phyloP scores from a whole-genome alignment of 768 basidiomycete species.

The Leccinellum rugosiceps region DNA sequence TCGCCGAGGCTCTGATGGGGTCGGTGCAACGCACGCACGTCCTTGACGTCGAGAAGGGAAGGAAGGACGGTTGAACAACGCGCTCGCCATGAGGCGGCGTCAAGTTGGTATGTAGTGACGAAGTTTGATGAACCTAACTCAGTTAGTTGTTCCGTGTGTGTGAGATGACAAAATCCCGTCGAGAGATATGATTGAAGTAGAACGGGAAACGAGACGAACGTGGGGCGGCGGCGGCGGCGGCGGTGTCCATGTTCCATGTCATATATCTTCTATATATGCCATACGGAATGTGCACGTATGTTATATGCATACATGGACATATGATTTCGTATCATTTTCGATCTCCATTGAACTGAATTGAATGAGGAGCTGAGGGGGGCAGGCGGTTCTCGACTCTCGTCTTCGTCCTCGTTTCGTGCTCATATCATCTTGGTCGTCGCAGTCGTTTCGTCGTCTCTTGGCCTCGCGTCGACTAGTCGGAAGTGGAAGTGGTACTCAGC shows the following conservation, averaged over 20 bases:
- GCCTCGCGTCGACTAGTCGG: background rate
- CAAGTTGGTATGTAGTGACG: background rate
- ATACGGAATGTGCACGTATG: background rate
- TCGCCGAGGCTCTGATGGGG: conserved; percentile 25
- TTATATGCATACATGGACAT: background rate
- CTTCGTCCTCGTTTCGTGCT: background rate
- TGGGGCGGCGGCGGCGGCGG: background rate
- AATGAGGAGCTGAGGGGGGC: background rate
- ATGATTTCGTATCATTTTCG: background rate
- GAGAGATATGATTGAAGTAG: background rate
- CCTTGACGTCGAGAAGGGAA: background rate
- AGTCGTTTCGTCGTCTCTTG: background rate
- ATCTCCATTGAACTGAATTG: background rate
- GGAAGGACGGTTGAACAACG: conserved; percentile 14
- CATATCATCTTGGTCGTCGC: background rate
- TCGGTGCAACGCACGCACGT: conserved; percentile 1
- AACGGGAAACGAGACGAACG: background rate
- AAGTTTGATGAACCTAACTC: conserved; percentile 21
- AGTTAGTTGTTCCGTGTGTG: background rate
- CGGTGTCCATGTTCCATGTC: background rate
- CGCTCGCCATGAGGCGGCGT: conserved; percentile 24
- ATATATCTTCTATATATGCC: background rate
- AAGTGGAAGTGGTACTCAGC: background rate
- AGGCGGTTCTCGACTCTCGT: background rate
- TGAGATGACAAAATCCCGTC: background rate